Percentiles rank a stretch among this genome's conserved stretches.
Evolutionary conservation across 257 asterid genomes (phyloP).

Genomic region (Salvia hispanica): DNA sequence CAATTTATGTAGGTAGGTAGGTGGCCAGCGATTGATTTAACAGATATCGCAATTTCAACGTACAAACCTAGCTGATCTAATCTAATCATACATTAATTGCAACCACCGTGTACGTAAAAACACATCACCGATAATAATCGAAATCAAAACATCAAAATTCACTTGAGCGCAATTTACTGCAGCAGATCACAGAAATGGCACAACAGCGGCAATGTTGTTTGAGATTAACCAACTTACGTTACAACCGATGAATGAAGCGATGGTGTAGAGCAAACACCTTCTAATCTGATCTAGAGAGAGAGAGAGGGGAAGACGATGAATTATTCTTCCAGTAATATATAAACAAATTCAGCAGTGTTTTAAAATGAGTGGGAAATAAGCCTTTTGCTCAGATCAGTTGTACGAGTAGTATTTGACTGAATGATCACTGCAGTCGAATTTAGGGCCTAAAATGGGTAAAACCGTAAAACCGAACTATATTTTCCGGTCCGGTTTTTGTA

Average conservation of each 20-base stretch:
- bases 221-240: constrained; percentile 22
- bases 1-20: background rate
- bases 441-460: background rate
- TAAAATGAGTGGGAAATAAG: background rate
- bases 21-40: background rate
- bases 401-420: background rate
- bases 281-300: constrained; percentile 33
- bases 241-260: constrained; percentile 16
- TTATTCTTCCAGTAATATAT: background rate
- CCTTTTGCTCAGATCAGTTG: background rate
- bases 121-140: background rate
- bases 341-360: background rate
- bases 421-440: background rate
- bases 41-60: background rate
- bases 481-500: background rate
- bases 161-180: background rate
- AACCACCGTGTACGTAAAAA: constrained; percentile 1
- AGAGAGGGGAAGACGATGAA: constrained; percentile 5
- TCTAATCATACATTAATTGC: constrained; percentile 24
- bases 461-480: background rate
- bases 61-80: background rate
- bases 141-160: background rate
- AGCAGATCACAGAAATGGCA: background rate
- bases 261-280: constrained; percentile 10
- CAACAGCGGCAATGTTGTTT: constrained; percentile 1